Percentiles rank a stretch among this genome's conserved stretches.
Evolutionary conservation across 495 filamentous ascomycete species (phyloP).

Genomic region (Rhizodiscina lignyota): DNA sequence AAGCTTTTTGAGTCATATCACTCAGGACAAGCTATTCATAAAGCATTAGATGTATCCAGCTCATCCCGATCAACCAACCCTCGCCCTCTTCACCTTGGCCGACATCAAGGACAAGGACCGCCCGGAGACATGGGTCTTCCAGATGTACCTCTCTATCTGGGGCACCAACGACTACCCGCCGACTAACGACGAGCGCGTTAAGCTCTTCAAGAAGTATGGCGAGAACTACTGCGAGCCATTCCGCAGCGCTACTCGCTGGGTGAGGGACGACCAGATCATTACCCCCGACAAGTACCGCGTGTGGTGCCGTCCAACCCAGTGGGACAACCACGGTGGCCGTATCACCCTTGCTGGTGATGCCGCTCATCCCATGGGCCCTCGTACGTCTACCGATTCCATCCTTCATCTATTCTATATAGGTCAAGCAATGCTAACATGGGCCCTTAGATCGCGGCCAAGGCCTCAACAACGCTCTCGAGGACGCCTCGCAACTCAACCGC

Average conservation of each 20-base stretch:
- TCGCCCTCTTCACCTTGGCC: conserved; percentile 14
- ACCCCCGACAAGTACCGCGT: conserved; percentile 7
- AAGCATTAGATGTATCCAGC: background rate
- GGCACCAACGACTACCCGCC: conserved; percentile 6
- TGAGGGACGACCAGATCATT: conserved; percentile 8
- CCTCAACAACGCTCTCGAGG: conserved; percentile 7
- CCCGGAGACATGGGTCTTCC: conserved; percentile 29
- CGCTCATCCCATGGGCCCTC: conserved; percentile 9
- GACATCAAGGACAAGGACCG: conserved; percentile 22
- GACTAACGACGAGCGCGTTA: conserved; percentile 11
- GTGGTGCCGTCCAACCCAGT: conserved; percentile 7
- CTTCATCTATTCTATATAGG: background rate
- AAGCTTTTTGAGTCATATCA: too few species aligned
- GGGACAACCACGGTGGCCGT: conserved; percentile 5
- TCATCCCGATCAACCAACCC: conserved; percentile 1
- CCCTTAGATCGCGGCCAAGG: conserved; percentile 8
- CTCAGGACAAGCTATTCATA: too few species aligned
- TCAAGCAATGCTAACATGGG: too few species aligned
- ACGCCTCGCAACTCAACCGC: conserved; percentile 1
- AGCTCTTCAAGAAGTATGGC: conserved; percentile 6
- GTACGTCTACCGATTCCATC: conserved; percentile 1
- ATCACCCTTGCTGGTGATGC: conserved; percentile 8
- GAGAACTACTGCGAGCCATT: conserved; percentile 6
- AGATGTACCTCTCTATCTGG: conserved; percentile 6
- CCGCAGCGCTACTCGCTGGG: conserved; percentile 3